Evolutionary conservation across 2,329 filamentous ascomycete species (phyloP).

Genomic region (Trichothecium roseum): DNA sequence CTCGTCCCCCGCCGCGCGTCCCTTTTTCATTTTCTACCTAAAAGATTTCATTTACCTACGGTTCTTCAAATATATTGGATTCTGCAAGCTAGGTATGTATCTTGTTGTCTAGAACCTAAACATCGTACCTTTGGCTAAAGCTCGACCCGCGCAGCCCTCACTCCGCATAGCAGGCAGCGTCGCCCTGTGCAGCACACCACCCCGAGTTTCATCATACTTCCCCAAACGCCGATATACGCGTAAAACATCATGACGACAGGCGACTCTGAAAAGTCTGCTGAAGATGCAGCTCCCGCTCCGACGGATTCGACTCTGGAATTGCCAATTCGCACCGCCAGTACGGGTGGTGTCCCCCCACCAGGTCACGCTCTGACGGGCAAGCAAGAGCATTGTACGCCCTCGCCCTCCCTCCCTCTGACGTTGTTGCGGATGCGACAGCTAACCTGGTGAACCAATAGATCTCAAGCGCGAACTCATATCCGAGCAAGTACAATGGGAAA

Average conservation of each 20-base stretch:
- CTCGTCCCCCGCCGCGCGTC: too few relatives aligned
- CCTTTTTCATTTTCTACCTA: too few relatives aligned
- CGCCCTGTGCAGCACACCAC: not conserved
- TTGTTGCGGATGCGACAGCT: too few relatives aligned
- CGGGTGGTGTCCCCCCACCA: slow-evolving; percentile 21
- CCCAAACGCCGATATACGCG: not conserved
- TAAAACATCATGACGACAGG: slow-evolving; percentile 16
- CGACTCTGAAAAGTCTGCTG: slow-evolving; percentile 13
- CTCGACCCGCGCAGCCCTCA: too few relatives aligned
- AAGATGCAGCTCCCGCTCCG: slow-evolving; percentile 8
- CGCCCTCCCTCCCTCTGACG: not conserved
- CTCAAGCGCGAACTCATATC: slow-evolving; percentile 92
- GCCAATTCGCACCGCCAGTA: slow-evolving; percentile 18
- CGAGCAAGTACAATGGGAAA: slow-evolving; percentile 82
- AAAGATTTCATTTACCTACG: too few relatives aligned
- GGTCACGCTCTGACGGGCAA: slow-evolving; percentile 69
- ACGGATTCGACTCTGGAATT: slow-evolving; percentile 10
- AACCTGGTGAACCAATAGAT: slow-evolving; percentile 39
- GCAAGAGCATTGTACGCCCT: slow-evolving; percentile 81
- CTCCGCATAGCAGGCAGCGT: too few relatives aligned
- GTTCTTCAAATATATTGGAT: too few relatives aligned
- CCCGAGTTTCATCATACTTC: not conserved
- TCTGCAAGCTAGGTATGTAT: too few relatives aligned
- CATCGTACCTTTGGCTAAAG: too few relatives aligned
- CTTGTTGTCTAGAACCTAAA: too few relatives aligned